phyloP scores from a whole-genome alignment of 345 rosid species.

The Eucalyptus pauciflora region DNA sequence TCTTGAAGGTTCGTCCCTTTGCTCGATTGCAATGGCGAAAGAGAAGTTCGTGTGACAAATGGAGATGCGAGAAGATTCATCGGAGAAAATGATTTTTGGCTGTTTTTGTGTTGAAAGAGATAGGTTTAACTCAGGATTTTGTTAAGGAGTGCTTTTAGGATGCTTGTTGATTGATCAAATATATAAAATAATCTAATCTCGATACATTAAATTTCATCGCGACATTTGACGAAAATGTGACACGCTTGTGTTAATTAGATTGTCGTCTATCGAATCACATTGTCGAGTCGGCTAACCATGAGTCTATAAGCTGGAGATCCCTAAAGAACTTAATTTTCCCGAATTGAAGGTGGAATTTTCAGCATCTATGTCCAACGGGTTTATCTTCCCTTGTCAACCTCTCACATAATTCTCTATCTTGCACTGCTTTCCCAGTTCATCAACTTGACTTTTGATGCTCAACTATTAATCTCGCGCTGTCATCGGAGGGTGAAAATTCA shows the following conservation, averaged over 20 bases:
- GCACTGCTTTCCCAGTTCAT: background rate
- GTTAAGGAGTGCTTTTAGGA: accelerated
- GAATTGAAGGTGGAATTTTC: background rate
- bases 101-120: background rate
- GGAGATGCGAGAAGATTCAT: background rate
- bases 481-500: background rate
- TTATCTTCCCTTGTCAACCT: background rate
- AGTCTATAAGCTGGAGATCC: background rate
- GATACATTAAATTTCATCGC: background rate
- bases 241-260: background rate
- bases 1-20: background rate
- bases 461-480: background rate
- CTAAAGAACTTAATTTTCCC: background rate
- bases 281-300: background rate
- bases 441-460: background rate
- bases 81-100: background rate
- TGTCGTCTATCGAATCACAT: background rate
- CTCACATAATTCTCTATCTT: background rate
- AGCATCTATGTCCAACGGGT: background rate
- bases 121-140: background rate
- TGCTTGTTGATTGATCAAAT: accelerated
- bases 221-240: accelerated
- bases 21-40: background rate
- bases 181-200: background rate
- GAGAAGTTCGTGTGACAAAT: background rate